Conservation (phyloP, 192 early-diverging fungal species). For the Martensiomyces pterosporus region DNA sequence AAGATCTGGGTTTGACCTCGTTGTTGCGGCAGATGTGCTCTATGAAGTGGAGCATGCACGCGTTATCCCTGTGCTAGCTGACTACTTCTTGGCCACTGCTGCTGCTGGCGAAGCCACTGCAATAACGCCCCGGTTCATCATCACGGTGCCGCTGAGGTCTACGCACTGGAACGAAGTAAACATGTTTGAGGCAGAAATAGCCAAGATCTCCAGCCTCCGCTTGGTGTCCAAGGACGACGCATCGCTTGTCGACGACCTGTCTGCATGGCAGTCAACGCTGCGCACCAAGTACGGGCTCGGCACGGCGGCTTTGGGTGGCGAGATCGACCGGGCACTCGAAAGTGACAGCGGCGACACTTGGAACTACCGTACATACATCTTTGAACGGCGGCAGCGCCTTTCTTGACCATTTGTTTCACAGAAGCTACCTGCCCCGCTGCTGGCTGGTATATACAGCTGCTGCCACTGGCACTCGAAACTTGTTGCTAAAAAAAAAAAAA, state of each 20-base stretch:
- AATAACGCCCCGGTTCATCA: conserved; percentile 6
- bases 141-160: conserved; percentile 10
- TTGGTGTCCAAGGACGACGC: conserved; percentile 7
- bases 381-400: conserved; percentile 7
- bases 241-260: conserved; percentile 8
- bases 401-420: no score
- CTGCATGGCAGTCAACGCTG: conserved; percentile 2
- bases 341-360: conserved; percentile 2
- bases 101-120: not conserved
- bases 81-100: conserved; percentile 11
- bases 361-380: conserved; percentile 14
- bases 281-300: not conserved
- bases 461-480: no score
- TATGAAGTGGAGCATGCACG: conserved; percentile 24
- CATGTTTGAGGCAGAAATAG: conserved; percentile 21
- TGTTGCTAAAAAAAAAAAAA: no score
- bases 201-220: conserved; percentile 2
- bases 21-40: conserved; percentile 23
- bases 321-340: not conserved
- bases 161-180: conserved; percentile 13
- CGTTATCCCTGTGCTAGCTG: conserved; percentile 13
- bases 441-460: no score
- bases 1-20: conserved; percentile 7
- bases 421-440: no score
- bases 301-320: not conserved